phyloP scores from a whole-genome alignment of 108 stramenopile genomes.

The Cyclotella sp. region DNA sequence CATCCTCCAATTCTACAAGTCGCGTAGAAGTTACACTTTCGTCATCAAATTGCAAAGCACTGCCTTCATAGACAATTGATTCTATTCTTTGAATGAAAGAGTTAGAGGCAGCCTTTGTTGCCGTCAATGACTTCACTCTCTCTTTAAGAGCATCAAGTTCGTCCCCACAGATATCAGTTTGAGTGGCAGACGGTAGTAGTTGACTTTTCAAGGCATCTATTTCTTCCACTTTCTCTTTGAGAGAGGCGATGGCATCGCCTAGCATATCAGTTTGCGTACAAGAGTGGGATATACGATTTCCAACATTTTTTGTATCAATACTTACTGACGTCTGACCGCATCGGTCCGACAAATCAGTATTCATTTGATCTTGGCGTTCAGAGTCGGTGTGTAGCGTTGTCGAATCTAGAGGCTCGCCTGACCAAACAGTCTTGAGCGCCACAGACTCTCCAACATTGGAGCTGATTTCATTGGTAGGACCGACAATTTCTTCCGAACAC shows the following conservation, averaged over 20 bases:
- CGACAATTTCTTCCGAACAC: conserved; percentile 4
- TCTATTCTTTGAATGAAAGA: conserved; percentile 18
- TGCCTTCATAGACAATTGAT: not conserved
- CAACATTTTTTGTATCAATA: too few species aligned
- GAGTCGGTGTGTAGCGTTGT: too few species aligned
- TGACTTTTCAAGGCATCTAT: not conserved
- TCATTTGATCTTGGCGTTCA: too few species aligned
- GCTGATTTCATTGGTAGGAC: not conserved
- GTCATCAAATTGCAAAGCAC: not conserved
- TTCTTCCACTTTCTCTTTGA: not conserved
- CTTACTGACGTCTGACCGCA: too few species aligned
- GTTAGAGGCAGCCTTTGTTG: conserved; percentile 12
- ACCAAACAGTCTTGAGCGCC: too few species aligned
- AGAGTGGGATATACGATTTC: not conserved
- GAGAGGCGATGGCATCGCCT: not conserved
- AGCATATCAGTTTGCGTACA: not conserved
- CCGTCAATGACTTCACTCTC: conserved; percentile 16
- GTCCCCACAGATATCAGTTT: not conserved
- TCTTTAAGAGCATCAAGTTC: conserved; percentile 32
- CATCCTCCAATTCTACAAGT: conserved; percentile 12
- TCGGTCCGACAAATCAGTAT: too few species aligned
- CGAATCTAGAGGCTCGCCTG: too few species aligned
- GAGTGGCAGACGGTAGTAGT: not conserved
- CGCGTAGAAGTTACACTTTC: not conserved
- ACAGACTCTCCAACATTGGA: not conserved